Conservation (phyloP, 2,329 filamentous ascomycete genomes). For the Ophioceras dolichostomum region DNA sequence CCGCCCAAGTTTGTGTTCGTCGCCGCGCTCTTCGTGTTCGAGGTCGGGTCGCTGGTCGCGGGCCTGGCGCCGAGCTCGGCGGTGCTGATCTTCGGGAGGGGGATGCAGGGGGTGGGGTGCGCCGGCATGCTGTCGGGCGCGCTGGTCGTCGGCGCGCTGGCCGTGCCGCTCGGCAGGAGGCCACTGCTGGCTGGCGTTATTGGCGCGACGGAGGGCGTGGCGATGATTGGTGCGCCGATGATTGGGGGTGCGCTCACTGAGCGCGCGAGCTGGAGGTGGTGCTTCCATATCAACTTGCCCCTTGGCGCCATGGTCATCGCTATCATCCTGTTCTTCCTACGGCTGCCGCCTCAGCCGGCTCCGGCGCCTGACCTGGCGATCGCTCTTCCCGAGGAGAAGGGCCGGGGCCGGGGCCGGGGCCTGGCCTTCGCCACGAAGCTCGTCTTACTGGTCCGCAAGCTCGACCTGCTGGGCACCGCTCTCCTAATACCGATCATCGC, state of each 20-base stretch:
- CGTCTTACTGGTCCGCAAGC: constrained; percentile 29
- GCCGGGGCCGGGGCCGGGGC: constrained; percentile 7
- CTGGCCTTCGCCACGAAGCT: constrained; percentile 15
- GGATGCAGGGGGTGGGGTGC: constrained; percentile 37
- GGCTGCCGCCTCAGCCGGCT: constrained; percentile 1
- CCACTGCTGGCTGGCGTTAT: constrained; percentile 10
- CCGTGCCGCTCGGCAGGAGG: constrained; percentile 10
- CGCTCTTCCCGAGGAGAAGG: constrained; percentile 3
- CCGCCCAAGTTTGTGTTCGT: constrained; percentile 31
- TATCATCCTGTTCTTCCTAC: constrained; percentile 10
- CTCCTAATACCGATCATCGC: constrained; percentile 19
- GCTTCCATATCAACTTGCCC: constrained; percentile 25
- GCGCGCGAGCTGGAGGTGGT: constrained; percentile 21
- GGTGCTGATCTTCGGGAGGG: constrained; percentile 38
- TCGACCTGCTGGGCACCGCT: constrained; percentile 6
- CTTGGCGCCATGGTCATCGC: constrained; percentile 16
- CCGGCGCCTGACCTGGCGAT: not conserved
- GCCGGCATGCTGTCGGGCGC: constrained; percentile 38
- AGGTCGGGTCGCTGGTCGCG: constrained; percentile 21
- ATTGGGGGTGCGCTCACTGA: constrained; percentile 23
- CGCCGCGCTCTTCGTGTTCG: constrained; percentile 24
- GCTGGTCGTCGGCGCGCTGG: constrained; percentile 24
- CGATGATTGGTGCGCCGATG: constrained; percentile 21
- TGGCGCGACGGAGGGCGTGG: constrained; percentile 7
- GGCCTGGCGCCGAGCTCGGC: constrained; percentile 31